phyloP scores from a whole-genome alignment of 192 early-diverging fungal species.

The Polychytrium aggregatum region DNA sequence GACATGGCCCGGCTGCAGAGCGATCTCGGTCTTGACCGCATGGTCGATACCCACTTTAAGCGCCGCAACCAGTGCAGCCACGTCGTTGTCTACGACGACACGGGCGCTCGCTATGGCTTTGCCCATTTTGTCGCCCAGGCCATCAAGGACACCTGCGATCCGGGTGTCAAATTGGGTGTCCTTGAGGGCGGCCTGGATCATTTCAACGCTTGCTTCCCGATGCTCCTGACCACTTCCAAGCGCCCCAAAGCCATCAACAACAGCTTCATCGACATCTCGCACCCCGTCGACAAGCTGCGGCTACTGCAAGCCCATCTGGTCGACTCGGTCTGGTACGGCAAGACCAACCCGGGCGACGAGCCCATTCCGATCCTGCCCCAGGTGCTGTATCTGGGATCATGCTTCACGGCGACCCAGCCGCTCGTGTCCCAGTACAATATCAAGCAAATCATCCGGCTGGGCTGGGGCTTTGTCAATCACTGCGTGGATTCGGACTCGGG shows the following conservation, averaged over 20 bases:
- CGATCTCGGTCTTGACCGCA: too few species aligned
- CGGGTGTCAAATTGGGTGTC: background rate
- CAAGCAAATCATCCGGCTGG: constrained; percentile 29
- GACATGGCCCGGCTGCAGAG: too few species aligned
- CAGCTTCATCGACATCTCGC: background rate
- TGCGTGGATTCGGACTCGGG: constrained; percentile 5
- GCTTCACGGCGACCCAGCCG: constrained; percentile 15
- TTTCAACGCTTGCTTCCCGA: background rate
- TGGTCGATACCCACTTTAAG: too few species aligned
- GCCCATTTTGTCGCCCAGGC: background rate
- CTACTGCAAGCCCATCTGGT: constrained; percentile 14
- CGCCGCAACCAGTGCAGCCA: too few species aligned
- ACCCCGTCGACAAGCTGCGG: constrained; percentile 11
- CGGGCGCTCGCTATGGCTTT: background rate
- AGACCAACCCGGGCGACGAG: constrained; percentile 13
- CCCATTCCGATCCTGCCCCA: constrained; percentile 18
- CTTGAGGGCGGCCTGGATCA: background rate
- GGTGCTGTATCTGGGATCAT: constrained; percentile 26
- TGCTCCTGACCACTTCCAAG: background rate
- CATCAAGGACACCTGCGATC: background rate
- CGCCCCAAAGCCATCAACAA: background rate
- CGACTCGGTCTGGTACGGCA: constrained; percentile 24
- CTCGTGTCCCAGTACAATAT: constrained; percentile 15
- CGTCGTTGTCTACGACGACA: background rate
- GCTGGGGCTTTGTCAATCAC: constrained; percentile 24